These are phyloP conservation scores for Yamadazyma aaseri DNA, from an alignment of 1,139 yeast species.

Conservation along the genomic window DNA sequence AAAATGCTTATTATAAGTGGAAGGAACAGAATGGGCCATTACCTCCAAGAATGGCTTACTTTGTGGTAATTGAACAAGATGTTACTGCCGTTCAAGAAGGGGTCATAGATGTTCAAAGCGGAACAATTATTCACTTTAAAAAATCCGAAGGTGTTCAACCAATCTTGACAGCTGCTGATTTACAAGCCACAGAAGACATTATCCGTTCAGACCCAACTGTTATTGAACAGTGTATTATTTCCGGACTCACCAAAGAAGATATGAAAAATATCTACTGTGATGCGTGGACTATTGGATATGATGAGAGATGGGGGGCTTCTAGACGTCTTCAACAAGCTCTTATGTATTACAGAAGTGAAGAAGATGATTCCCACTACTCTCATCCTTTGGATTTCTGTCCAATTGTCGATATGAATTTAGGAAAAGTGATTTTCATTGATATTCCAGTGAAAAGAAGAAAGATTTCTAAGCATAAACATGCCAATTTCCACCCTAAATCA, in stretches of 20 bases:
- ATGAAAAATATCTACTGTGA: slow-evolving; percentile 78
- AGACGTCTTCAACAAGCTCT: slow-evolving; percentile 79
- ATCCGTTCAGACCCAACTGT: slow-evolving; percentile 68
- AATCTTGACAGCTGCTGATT: slow-evolving; percentile 68
- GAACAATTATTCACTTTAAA: slow-evolving; percentile 46
- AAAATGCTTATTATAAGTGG: slow-evolving; percentile 63
- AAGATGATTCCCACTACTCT: slow-evolving; percentile 79
- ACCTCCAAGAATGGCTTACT: slow-evolving; percentile 69
- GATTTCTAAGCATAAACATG: slow-evolving; percentile 62
- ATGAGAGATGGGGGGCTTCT: slow-evolving; percentile 78
- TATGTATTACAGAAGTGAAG: slow-evolving; percentile 74
- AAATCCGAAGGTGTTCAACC: slow-evolving; percentile 66
- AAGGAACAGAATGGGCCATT: slow-evolving; percentile 57
- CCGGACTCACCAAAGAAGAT: slow-evolving; percentile 63
- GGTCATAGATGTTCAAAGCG: slow-evolving; percentile 54
- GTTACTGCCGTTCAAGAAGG: slow-evolving; percentile 68
- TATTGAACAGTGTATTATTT: slow-evolving; percentile 67
- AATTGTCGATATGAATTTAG: slow-evolving; percentile 69
- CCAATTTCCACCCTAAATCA: slow-evolving; percentile 68
- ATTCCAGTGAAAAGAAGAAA: slow-evolving; percentile 75
- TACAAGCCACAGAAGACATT: slow-evolving; percentile 60
- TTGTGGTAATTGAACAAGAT: slow-evolving; percentile 60
- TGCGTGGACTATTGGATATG: slow-evolving; percentile 84
- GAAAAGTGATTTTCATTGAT: slow-evolving; percentile 69
- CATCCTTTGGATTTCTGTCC: slow-evolving; percentile 85